Evolutionary conservation across 371 early-diverging fungal species (phyloP), one percentile per base, ranked within the genome.

Genomic region (Rhizopus arrhizus): DNA sequence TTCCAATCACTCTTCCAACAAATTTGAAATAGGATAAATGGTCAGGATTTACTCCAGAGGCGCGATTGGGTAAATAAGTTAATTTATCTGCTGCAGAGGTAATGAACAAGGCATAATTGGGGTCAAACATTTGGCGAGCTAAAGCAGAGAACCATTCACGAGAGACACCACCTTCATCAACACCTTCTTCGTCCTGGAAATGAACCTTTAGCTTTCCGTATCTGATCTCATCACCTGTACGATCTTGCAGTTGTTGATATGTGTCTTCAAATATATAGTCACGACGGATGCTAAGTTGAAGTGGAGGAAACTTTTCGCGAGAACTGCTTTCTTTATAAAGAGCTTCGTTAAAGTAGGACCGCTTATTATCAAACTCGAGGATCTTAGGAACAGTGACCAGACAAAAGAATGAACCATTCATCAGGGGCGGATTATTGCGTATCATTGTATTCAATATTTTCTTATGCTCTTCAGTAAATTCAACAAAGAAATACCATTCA

Each of bases 81-180:
- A 96, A 84, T 54, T 92, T 91, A 65, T 98, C 98, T 0, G 91
- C 93, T 0, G 98, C 97, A 3, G 98, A 94, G 2, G 95, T 92
- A 65, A 88, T 91, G 84, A 99, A 99, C 47, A 99, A 81, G 8
- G 97, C 99, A 73, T 98, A 97, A 75, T 98, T 91, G 8, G 99
- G 99, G 73, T 99, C 95, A 80, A 99, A 96, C 95, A 98, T 97
- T 73, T 97, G 96, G 47, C 95, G 83, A 5, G 98, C 91, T 10
- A 99, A 84, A 9, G 92, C 96, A 56, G 91, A 89, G 84, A 95
- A 97, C 98, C 98, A 99, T 79, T 99, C 99, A 58, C 99, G 88
- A 3, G 97, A 92, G 5, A 99, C 91, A 47, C 99, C 99, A 49
- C 99, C 99, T 29, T 92, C 97, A 83, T 99, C 99, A 0, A 97